These are phyloP conservation scores for Daedaleopsis sinensis DNA, from an alignment of 768 basidiomycete genomes.

Conservation along the genomic window DNA sequence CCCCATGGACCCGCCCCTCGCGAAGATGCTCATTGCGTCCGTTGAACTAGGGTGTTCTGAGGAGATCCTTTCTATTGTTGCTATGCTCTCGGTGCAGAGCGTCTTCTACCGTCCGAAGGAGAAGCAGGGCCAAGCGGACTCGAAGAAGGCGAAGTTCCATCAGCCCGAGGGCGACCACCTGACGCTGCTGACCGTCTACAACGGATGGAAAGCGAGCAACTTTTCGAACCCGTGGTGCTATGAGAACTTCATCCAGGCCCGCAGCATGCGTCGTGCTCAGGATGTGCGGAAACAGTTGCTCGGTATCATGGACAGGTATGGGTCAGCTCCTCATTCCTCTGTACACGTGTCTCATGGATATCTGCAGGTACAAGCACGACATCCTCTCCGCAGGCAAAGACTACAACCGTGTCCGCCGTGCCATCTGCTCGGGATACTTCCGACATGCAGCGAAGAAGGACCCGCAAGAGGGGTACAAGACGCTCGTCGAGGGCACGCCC, in stretches of 20 bases:
- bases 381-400: conserved; percentile 91
- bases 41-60: conserved; percentile 98
- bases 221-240: conserved; percentile 99
- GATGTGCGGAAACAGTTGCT: conserved; percentile 97
- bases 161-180: conserved; percentile 98
- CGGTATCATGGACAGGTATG: conserved; percentile 97
- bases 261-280: conserved; percentile 96
- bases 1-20: conserved; percentile 94
- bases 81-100: conserved; percentile 95
- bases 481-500: conserved; percentile 95
- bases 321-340: conserved; percentile 11
- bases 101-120: conserved; percentile 99
- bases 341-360: conserved; percentile 13
- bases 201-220: conserved; percentile 96
- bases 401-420: conserved; percentile 90
- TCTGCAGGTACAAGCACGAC: conserved; percentile 89
- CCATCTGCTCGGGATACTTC: conserved; percentile 98
- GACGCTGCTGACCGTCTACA: conserved; percentile 92
- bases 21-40: conserved; percentile 98
- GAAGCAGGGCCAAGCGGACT: conserved; percentile 98
- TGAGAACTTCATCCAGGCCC: conserved; percentile 97
- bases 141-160: conserved; percentile 99
- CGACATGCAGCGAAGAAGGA: conserved; percentile 99
- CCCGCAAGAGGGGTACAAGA: conserved; percentile 98
- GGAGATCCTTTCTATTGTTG: conserved; percentile 95